Percentiles rank a stretch among this genome's conserved stretches.
These are phyloP conservation scores for Zygosaccharomyces bailii DNA, from an alignment of 805 yeast genomes.

Conservation along the genomic window DNA sequence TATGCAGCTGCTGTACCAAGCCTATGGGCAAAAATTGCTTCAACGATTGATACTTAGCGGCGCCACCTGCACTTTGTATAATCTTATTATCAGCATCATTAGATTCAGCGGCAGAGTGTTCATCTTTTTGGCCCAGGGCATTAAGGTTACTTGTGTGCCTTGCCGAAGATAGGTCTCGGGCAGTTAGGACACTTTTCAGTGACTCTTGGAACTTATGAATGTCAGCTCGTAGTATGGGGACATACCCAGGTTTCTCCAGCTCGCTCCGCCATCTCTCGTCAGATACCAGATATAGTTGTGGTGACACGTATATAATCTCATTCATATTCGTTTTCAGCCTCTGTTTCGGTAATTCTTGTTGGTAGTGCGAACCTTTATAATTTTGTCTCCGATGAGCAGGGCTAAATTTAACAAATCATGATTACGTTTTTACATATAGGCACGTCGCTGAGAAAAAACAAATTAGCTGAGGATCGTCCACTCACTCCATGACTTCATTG, in stretches of 20 bases:
- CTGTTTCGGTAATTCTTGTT: neutral
- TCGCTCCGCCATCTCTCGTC: conserved; percentile 25
- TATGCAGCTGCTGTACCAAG: conserved; percentile 26
- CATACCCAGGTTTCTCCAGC: conserved; percentile 23
- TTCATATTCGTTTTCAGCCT: conserved; percentile 16
- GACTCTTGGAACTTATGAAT: conserved; percentile 20
- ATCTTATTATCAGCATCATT: neutral
- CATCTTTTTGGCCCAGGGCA: neutral
- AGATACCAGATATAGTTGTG: conserved; percentile 24
- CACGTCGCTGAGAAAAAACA: no score
- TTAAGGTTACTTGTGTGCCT: neutral
- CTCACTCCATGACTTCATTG: conserved; percentile 33
- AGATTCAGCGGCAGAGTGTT: neutral
- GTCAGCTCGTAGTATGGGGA: conserved; percentile 30
- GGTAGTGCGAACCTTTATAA: neutral
- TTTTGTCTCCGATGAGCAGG: conserved; percentile 1
- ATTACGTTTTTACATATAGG: no score
- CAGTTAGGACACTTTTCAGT: conserved; percentile 4
- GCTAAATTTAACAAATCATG: conserved; percentile 1
- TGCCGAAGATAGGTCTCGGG: neutral
- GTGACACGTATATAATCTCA: conserved; percentile 29
- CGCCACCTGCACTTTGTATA: neutral
- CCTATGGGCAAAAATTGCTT: conserved; percentile 30
- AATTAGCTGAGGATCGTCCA: no score
- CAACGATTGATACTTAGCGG: conserved; percentile 17